Evolutionary conservation across 2,329 filamentous ascomycete species (phyloP).

Genomic region (Elsinoe arachidis): DNA sequence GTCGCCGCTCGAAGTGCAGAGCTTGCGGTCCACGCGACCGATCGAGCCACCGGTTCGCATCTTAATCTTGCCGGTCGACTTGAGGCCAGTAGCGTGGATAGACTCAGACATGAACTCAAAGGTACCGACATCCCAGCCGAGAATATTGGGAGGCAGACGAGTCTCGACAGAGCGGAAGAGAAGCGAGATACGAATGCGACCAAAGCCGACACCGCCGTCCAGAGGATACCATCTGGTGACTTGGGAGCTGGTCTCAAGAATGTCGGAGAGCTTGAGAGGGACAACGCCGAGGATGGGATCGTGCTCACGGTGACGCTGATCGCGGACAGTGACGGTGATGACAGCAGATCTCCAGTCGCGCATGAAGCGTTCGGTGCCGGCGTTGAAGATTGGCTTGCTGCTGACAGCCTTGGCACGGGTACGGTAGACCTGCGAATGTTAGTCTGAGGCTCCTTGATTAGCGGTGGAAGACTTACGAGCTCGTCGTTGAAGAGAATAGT

Average conservation of each 20-base stretch:
- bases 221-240: conserved; percentile 92
- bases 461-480: conserved; percentile 41
- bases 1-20: conserved; percentile 52
- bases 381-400: conserved; percentile 94
- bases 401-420: conserved; percentile 92
- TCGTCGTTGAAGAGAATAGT: conserved; percentile 87
- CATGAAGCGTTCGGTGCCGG: conserved; percentile 85
- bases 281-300: conserved; percentile 92
- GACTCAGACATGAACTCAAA: conserved; percentile 74
- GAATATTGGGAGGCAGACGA: conserved; percentile 69
- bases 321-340: conserved; percentile 79
- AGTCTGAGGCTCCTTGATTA: conserved; percentile 5
- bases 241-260: conserved; percentile 82
- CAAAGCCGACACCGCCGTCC: conserved; percentile 84
- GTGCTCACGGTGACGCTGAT: conserved; percentile 81
- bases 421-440: conserved; percentile 57
- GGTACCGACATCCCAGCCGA: conserved; percentile 92
- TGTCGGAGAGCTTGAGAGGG: conserved; percentile 74
- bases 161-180: conserved; percentile 87
- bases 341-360: conserved; percentile 87
- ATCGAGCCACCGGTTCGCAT: conserved; percentile 78
- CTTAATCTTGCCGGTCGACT: conserved; percentile 57
- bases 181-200: conserved; percentile 77
- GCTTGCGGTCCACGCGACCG: conserved; percentile 56
- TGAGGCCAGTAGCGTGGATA: conserved; percentile 57